Conservation (phyloP, 768 basidiomycete species). For the Hypholoma sublateritium region DNA sequence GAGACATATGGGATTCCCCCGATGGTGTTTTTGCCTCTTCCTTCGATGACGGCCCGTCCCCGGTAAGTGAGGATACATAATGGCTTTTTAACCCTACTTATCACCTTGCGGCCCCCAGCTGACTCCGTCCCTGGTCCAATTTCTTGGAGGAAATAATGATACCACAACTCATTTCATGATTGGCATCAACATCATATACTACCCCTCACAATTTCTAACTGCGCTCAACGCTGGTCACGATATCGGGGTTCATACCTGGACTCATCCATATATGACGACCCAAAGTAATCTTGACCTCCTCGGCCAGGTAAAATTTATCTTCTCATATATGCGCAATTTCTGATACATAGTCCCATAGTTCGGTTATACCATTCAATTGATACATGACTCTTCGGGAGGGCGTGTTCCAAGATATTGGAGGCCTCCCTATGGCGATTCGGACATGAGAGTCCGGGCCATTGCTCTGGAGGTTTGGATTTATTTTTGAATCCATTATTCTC, state of each 20-base stretch:
- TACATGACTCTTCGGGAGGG: conserved; percentile 81
- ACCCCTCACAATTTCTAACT: conserved; percentile 53
- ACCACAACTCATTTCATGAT: conserved; percentile 91
- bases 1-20: conserved; percentile 79
- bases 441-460: conserved; percentile 82
- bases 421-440: conserved; percentile 86
- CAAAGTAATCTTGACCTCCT: conserved; percentile 67
- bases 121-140: conserved; percentile 55
- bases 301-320: conserved; percentile 47
- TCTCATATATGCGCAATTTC: neutral
- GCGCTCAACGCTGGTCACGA: conserved; percentile 49
- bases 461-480: conserved; percentile 61
- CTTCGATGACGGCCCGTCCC: conserved; percentile 82
- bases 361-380: conserved; percentile 79
- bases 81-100: neutral
- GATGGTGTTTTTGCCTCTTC: conserved; percentile 60
- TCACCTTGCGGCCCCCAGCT: conserved; percentile 24
- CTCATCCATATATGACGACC: conserved; percentile 81
- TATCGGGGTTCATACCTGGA: conserved; percentile 63
- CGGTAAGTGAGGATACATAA: conserved; percentile 24
- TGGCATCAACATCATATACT: conserved; percentile 67
- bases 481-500: neutral
- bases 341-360: conserved; percentile 34
- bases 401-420: conserved; percentile 73
- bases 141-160: conserved; percentile 63